phyloP scores from a whole-genome alignment of 1,139 yeast genomes.

The Taphrina confusa region DNA sequence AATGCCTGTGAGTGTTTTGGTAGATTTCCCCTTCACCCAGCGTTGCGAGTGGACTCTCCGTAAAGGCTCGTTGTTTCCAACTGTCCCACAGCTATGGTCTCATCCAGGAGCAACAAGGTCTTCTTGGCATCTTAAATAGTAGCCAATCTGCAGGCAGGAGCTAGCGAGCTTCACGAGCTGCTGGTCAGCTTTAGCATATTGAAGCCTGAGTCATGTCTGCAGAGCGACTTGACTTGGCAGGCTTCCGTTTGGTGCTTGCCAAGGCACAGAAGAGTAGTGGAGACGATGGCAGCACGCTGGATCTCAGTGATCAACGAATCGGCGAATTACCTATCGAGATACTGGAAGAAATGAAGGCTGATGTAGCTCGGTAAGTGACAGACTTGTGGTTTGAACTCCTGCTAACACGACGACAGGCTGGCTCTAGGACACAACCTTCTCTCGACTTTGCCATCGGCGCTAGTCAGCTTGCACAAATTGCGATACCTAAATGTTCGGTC shows the following conservation, averaged over 20 bases:
- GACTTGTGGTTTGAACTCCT: neutral
- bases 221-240: constrained; percentile 15
- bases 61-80: no score
- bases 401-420: constrained; percentile 18
- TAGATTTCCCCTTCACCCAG: no score
- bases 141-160: constrained; percentile 2
- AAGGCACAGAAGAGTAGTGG: constrained; percentile 23
- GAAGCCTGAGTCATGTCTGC: constrained; percentile 4
- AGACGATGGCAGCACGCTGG: constrained; percentile 35
- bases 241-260: constrained; percentile 16
- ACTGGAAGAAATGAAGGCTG: constrained; percentile 49
- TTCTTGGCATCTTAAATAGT: no score
- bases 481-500: constrained; percentile 67
- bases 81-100: no score
- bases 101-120: no score
- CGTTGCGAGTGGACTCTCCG: no score
- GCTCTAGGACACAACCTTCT: constrained; percentile 37
- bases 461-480: constrained; percentile 53
- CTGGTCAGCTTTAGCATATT: neutral
- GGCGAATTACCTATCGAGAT: constrained; percentile 49
- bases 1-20: no score
- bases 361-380: constrained; percentile 51
- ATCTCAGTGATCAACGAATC: constrained; percentile 47
- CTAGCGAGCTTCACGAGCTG: constrained; percentile 1
- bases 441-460: constrained; percentile 35